Base-by-base conservation (phyloP, 73 alveolate species). In the Paramecium primaurelia region DNA sequence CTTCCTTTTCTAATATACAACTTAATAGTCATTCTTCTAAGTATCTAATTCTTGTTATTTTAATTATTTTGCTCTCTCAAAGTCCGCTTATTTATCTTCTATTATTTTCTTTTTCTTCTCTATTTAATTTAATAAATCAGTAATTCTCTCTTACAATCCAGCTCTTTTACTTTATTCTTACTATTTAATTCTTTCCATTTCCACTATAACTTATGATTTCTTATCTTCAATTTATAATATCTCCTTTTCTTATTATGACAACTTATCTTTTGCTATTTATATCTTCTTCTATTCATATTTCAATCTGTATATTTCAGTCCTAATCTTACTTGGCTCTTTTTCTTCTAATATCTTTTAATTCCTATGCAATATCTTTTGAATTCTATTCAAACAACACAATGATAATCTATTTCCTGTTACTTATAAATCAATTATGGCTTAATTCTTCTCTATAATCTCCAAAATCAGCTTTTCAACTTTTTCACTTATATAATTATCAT, bases 401-500 rank as follows among this genome's bases (percentile, higher is more conserved):
- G 99, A 95, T 84, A 98, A 94, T 92, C 99, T 77, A 88, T 98
- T 98, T 18, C 99, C 98, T 20, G 92, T 93, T 73, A 98, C 94
- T 51, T 86, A 97, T 26, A 98, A 93, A 71, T 98, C 98, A 58
- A 95, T 93, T 38, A 98, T 88, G 32, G 94, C 64, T 34, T 98
- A 92, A 93, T 98, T 98, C 86, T 97, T 97, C 92, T 98, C 98
- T 36, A 97, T 94, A 38, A 97, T 96, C 92, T 98, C 98, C 59
- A 98, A 94, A 26, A 98, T 88, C 1, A 97, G 94, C 73, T 97
- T 96, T 84, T 98, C 99, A 10, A 98, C 96, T 83, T 97, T 97
- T 89, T 98, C 99, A 30, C 97, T 89, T 95, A 98, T 97, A 97
- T 96, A 98, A 95, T 98, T 98, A 92, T 98, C 99, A 71, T 95